phyloP scores from a whole-genome alignment of 495 filamentous ascomycete species.

The Tricharina praecox region DNA sequence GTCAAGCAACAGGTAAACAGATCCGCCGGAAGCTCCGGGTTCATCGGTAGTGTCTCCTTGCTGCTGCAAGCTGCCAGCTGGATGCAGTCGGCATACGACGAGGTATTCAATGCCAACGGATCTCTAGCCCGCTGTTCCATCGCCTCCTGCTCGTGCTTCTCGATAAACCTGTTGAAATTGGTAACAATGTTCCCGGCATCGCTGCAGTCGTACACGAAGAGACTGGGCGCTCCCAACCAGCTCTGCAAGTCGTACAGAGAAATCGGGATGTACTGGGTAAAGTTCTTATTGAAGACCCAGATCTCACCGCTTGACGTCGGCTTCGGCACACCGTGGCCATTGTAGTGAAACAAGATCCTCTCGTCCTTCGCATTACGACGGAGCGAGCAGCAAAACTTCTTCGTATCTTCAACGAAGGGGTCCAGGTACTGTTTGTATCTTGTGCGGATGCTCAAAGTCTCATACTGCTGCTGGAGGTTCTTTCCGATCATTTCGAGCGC shows the following conservation, averaged over 20 bases:
- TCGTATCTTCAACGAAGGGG: constrained; percentile 89
- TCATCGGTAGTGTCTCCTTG: constrained; percentile 87
- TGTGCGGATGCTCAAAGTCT: constrained; percentile 80
- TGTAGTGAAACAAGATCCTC: constrained; percentile 90
- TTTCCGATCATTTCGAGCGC: constrained; percentile 90
- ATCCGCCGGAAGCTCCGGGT: constrained; percentile 83
- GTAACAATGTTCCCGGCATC: constrained; percentile 87
- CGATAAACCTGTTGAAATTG: constrained; percentile 83
- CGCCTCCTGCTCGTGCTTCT: constrained; percentile 83
- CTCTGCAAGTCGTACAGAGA: constrained; percentile 88
- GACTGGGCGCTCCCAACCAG: constrained; percentile 87
- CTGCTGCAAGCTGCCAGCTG: constrained; percentile 83
- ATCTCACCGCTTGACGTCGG: constrained; percentile 93
- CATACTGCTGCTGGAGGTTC: constrained; percentile 84
- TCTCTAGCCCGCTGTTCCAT: constrained; percentile 53
- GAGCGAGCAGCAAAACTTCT: constrained; percentile 80
- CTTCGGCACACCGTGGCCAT: constrained; percentile 94
- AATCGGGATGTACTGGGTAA: constrained; percentile 96
- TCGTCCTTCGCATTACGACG: constrained; percentile 89
- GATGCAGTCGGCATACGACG: constrained; percentile 60
- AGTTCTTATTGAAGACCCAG: constrained; percentile 98
- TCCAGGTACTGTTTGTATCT: constrained; percentile 94
- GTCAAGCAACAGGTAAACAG: constrained; percentile 93
- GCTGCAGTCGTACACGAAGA: constrained; percentile 95
- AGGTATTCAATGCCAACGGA: constrained; percentile 48